These are phyloP conservation scores for Tinospora cordifolia DNA, from an alignment of 164 flowering plant species.

Conservation along the genomic window DNA sequence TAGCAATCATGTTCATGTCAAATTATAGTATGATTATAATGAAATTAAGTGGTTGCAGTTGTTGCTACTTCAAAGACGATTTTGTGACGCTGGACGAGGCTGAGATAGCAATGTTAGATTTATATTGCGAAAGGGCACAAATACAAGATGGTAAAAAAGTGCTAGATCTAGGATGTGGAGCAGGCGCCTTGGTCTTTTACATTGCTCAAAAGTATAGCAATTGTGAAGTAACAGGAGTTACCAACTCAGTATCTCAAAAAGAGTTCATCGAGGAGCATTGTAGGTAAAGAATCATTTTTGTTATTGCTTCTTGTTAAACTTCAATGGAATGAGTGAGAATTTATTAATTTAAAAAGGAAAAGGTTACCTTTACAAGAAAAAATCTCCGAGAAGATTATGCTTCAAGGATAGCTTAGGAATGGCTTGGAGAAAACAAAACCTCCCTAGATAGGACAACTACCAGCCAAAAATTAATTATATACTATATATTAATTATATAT, in stretches of 20 bases:
- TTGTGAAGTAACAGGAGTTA: constrained; percentile 2
- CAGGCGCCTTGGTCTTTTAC: background rate
- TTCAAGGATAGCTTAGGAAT: too few species aligned
- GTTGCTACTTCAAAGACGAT: constrained; percentile 10
- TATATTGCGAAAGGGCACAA: constrained; percentile 12
- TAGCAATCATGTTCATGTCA: background rate
- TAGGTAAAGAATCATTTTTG: background rate
- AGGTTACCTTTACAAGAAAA: too few species aligned
- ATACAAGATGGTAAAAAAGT: constrained; percentile 7
- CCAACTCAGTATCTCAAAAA: constrained; percentile 7
- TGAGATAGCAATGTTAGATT: constrained; percentile 13
- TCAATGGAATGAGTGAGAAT: too few species aligned
- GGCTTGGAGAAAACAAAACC: too few species aligned
- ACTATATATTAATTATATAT: too few species aligned
- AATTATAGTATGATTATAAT: background rate
- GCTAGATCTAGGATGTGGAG: constrained; percentile 12
- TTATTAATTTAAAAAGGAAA: too few species aligned
- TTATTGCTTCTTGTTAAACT: too few species aligned
- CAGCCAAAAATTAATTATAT: too few species aligned
- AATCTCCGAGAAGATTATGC: too few species aligned
- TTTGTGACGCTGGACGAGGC: constrained; percentile 6
- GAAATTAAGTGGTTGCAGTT: background rate
- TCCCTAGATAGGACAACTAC: too few species aligned
- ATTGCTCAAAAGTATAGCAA: constrained; percentile 6
- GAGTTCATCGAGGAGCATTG: constrained; percentile 11